Percentiles rank a stretch among this genome's conserved stretches.
These are phyloP conservation scores for Russula griseocarnosa DNA, from an alignment of 768 basidiomycete species.

Conservation along the genomic window DNA sequence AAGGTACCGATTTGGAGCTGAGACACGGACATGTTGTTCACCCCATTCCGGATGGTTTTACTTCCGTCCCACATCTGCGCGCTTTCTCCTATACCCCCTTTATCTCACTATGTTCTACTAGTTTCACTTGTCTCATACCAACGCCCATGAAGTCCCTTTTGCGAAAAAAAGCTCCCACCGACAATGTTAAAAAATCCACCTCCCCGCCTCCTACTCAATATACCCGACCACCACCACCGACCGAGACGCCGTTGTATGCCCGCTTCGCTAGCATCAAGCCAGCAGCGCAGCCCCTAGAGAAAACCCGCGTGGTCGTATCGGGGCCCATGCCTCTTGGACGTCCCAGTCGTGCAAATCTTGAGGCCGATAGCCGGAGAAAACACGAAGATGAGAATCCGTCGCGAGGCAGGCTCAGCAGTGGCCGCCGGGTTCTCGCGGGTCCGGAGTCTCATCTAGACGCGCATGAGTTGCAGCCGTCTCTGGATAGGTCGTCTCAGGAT, in stretches of 20 bases:
- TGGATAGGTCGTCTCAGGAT: slow-evolving; percentile 4
- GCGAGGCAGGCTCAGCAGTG: background rate
- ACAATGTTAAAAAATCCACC: slow-evolving; percentile 10
- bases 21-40: background rate
- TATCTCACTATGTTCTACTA: slow-evolving; percentile 14
- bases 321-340: slow-evolving; percentile 31
- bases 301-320: slow-evolving; percentile 29
- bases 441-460: background rate
- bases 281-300: slow-evolving; percentile 17
- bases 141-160: slow-evolving; percentile 25
- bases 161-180: slow-evolving; percentile 19
- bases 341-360: slow-evolving; percentile 5
- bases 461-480: background rate
- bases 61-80: slow-evolving; percentile 5
- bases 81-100: slow-evolving; percentile 14
- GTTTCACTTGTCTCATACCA: slow-evolving; percentile 6
- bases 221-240: slow-evolving; percentile 7
- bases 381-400: background rate
- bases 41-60: background rate
- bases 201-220: slow-evolving; percentile 11
- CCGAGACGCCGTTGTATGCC: slow-evolving; percentile 32
- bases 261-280: slow-evolving; percentile 30
- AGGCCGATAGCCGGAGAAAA: slow-evolving; percentile 9
- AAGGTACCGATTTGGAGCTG: background rate
- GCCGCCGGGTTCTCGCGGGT: slow-evolving; percentile 2